Evolutionary conservation across 352 stramenopile genomes (phyloP).

Genomic region (Halophytophthora batemanensis): DNA sequence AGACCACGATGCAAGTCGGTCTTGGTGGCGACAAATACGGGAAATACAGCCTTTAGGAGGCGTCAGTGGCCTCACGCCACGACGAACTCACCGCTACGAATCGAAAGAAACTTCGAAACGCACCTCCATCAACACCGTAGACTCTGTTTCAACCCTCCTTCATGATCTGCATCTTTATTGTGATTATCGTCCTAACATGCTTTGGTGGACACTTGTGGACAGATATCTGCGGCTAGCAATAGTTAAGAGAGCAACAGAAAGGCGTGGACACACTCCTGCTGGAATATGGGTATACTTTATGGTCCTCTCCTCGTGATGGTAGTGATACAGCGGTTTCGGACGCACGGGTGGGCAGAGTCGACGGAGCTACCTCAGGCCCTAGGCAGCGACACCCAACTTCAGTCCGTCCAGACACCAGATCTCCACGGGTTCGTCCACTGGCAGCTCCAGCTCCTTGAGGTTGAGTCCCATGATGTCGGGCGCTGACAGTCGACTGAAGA

Average conservation of each 20-base stretch:
- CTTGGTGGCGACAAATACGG: slow-evolving; percentile 83
- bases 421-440: slow-evolving; percentile 25
- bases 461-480: slow-evolving; percentile 59
- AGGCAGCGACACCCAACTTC: slow-evolving; percentile 23
- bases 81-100: too few species aligned
- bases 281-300: background rate
- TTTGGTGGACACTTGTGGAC: too few species aligned
- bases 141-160: too few species aligned
- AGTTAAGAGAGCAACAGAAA: too few species aligned
- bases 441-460: slow-evolving; percentile 49
- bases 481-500: slow-evolving; percentile 76
- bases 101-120: too few species aligned
- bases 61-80: too few species aligned
- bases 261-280: too few species aligned
- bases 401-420: slow-evolving; percentile 79
- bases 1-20: slow-evolving; percentile 87
- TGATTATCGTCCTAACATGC: too few species aligned
- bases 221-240: too few species aligned
- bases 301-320: background rate
- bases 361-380: slow-evolving; percentile 8
- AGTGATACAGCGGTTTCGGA: background rate
- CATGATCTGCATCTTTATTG: too few species aligned
- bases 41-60: slow-evolving; percentile 85
- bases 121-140: too few species aligned
- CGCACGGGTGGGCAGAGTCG: slow-evolving; percentile 6